A percentile compares a stretch with the other conserved stretches of the same genome.
These are phyloP conservation scores for Baudoinia panamericana DNA, from an alignment of 495 filamentous ascomycete species.

Conservation along the genomic window DNA sequence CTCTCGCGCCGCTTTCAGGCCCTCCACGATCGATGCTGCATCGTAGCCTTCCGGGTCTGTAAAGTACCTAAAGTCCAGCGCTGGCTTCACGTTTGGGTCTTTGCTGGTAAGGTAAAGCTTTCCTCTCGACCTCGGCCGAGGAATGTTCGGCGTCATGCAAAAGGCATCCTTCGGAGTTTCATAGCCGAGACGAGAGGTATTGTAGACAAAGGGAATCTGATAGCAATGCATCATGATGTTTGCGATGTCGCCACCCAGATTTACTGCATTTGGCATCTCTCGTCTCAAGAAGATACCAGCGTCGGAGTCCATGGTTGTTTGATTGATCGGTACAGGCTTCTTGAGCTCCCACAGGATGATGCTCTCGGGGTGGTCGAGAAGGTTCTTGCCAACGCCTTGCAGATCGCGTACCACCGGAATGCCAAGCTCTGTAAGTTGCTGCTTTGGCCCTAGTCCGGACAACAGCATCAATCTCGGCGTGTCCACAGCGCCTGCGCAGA, in stretches of 20 bases:
- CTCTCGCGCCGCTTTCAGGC: slow-evolving; percentile 55
- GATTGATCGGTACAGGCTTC: slow-evolving; percentile 55
- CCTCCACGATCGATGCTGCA: slow-evolving; percentile 66
- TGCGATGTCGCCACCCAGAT: slow-evolving; percentile 50
- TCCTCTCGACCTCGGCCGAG: slow-evolving; percentile 62
- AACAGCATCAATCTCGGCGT: slow-evolving; percentile 61
- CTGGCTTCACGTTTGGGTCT: slow-evolving; percentile 61
- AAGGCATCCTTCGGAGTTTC: slow-evolving; percentile 62
- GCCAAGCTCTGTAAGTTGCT: slow-evolving; percentile 48
- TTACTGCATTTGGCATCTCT: slow-evolving; percentile 48
- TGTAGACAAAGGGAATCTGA: slow-evolving; percentile 63
- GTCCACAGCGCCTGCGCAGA: slow-evolving; percentile 67
- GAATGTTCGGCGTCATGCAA: slow-evolving; percentile 88
- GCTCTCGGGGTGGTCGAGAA: slow-evolving; percentile 63
- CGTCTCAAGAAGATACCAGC: slow-evolving; percentile 74
- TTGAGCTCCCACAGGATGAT: slow-evolving; percentile 81
- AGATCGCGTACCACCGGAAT: slow-evolving; percentile 61
- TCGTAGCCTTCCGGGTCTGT: slow-evolving; percentile 76
- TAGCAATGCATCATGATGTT: slow-evolving; percentile 91
- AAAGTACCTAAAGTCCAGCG: slow-evolving; percentile 80
- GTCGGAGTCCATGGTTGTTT: slow-evolving; percentile 77
- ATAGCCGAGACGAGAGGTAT: slow-evolving; percentile 52
- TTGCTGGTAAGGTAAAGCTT: slow-evolving; percentile 56
- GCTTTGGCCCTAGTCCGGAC: slow-evolving; percentile 59
- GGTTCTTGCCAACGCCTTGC: slow-evolving; percentile 66